Percentiles rank a stretch among this genome's conserved stretches.
Conservation (phyloP, 2,329 filamentous ascomycete species). For the Zymoseptoria ardabiliae region DNA sequence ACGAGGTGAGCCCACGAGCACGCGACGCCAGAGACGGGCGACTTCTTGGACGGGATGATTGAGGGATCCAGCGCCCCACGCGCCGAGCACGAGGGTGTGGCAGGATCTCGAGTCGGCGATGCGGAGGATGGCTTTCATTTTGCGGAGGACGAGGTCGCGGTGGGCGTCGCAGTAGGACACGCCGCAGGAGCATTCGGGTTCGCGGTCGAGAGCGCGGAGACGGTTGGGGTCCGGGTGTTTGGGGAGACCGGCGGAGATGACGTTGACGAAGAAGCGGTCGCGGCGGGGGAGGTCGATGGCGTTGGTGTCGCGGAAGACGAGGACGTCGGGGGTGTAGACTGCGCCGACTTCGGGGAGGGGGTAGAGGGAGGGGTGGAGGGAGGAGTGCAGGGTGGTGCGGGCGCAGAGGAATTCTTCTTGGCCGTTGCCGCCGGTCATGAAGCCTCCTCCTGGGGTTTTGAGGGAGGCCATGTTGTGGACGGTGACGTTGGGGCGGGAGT, state of each 20-base stretch:
- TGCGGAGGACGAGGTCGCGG: conserved; percentile 43
- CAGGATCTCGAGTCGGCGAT: conserved; percentile 43
- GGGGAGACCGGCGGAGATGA: conserved; percentile 52
- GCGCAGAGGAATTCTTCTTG: conserved; percentile 58
- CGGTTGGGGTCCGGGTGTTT: conserved; percentile 47
- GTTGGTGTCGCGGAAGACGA: conserved; percentile 48
- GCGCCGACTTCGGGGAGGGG: conserved; percentile 52
- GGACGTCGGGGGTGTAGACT: conserved; percentile 51
- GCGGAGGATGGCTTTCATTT: conserved; percentile 53
- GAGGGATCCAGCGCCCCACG: conserved; percentile 59
- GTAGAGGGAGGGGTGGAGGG: conserved; percentile 52
- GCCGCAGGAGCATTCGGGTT: conserved; percentile 27
- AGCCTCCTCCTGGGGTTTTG: conserved; percentile 53
- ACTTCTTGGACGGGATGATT: conserved; percentile 55
- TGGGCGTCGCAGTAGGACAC: conserved; percentile 43
- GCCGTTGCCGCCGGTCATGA: conserved; percentile 51
- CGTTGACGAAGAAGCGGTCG: conserved; percentile 54
- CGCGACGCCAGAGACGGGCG: conserved; percentile 48
- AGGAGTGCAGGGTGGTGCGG: conserved; percentile 53
- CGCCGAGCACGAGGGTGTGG: conserved; percentile 50
- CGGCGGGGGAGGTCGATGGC: conserved; percentile 36
- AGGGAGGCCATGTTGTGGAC: conserved; percentile 60
- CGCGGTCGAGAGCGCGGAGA: conserved; percentile 25
- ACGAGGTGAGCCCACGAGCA: conserved; percentile 27
- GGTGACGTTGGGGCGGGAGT: conserved; percentile 38